phyloP scores from a whole-genome alignment of 441 rosid genomes.

The Rhodomyrtus psidioides region DNA sequence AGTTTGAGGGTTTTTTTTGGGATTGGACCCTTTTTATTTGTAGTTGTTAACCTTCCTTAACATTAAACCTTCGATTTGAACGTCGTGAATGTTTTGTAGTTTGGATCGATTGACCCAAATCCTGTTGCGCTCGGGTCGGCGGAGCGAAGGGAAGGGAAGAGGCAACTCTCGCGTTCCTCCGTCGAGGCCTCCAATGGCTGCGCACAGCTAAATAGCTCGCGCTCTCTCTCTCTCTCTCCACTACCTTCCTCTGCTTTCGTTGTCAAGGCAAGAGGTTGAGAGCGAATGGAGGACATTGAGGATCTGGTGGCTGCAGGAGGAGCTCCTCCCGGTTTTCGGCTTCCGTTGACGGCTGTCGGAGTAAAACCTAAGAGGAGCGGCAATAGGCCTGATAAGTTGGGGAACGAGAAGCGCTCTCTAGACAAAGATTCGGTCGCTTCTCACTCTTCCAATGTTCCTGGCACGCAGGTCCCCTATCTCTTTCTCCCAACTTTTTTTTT shows the following conservation, averaged over 20 bases:
- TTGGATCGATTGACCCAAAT: background rate
- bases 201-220: background rate
- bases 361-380: constrained; percentile 42
- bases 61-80: background rate
- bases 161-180: background rate
- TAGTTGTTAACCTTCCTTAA: background rate
- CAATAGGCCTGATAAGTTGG: constrained; percentile 16
- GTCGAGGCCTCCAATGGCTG: background rate
- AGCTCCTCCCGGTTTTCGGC: constrained; percentile 63
- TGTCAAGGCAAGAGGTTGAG: background rate
- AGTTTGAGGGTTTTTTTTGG: too few relatives aligned
- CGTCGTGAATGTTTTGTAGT: background rate
- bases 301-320: constrained; percentile 49
- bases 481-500: background rate
- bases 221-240: background rate
- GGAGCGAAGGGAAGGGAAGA: background rate
- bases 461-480: constrained; percentile 55
- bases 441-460: constrained; percentile 47
- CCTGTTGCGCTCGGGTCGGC: background rate
- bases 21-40: too few relatives aligned
- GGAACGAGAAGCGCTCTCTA: background rate
- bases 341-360: constrained; percentile 53
- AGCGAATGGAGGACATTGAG: constrained; percentile 78
- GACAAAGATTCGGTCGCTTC: background rate
- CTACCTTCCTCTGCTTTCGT: background rate